Evolutionary conservation across 257 asterid genomes (phyloP).

Genomic region (Solanum clarkiae): DNA sequence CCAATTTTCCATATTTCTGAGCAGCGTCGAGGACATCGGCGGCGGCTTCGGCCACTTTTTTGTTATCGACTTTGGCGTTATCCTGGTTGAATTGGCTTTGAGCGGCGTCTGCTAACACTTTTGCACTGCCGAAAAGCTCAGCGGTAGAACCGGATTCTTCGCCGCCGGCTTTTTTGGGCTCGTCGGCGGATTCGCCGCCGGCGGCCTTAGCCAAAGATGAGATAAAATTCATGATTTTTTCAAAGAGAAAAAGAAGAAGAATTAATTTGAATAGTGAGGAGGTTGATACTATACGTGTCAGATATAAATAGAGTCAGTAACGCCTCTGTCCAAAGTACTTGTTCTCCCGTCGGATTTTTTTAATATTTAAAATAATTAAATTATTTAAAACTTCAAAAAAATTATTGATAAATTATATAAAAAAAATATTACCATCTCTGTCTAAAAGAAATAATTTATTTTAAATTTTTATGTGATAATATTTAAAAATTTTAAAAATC

Average conservation of each 20-base stretch:
- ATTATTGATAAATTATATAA: too few relatives aligned
- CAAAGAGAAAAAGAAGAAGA: background rate
- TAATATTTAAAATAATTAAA: too few relatives aligned
- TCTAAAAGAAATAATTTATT: too few relatives aligned
- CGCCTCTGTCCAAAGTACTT: background rate
- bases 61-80: constrained; percentile 16
- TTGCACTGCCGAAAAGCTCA: constrained; percentile 28
- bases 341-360: background rate
- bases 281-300: background rate
- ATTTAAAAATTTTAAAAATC: too few relatives aligned
- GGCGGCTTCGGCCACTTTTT: constrained; percentile 33
- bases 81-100: constrained; percentile 25
- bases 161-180: constrained; percentile 2
- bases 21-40: constrained; percentile 38
- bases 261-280: background rate
- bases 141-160: constrained; percentile 6
- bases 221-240: background rate
- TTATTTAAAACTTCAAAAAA: too few relatives aligned
- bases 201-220: background rate
- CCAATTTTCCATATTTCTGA: constrained; percentile 32
- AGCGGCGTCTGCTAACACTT: constrained; percentile 42
- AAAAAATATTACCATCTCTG: too few relatives aligned
- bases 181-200: background rate
- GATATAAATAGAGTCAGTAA: background rate
- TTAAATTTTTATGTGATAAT: too few relatives aligned